Conservation (phyloP, 2,329 filamentous ascomycete species). For the Sclerotiophoma versabilis region DNA sequence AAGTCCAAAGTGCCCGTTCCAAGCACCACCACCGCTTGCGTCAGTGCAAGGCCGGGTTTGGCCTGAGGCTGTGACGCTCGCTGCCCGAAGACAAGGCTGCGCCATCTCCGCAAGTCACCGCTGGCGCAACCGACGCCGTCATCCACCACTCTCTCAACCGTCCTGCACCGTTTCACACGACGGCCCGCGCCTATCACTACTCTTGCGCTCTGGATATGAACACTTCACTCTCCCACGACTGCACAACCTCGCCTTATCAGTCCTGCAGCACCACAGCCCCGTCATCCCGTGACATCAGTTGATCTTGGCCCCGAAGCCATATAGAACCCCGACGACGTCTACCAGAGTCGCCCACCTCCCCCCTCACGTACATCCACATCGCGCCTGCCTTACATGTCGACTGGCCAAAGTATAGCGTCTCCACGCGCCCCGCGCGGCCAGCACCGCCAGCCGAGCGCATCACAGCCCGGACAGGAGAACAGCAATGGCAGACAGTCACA, state of each 20-base stretch:
- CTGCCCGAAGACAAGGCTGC: slow-evolving; percentile 25
- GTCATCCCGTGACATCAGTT: slow-evolving; percentile 31
- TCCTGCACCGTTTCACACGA: slow-evolving; percentile 18
- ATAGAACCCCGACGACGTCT: slow-evolving; percentile 36
- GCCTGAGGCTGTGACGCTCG: slow-evolving; percentile 20
- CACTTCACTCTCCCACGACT: slow-evolving; percentile 36
- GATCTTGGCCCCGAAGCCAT: slow-evolving; percentile 25
- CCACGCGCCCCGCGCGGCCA: slow-evolving; percentile 44
- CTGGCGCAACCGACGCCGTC: slow-evolving; percentile 9
- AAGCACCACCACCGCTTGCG: slow-evolving; percentile 9
- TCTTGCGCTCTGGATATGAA: slow-evolving; percentile 44
- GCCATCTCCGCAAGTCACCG: slow-evolving; percentile 33
- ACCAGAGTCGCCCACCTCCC: slow-evolving; percentile 26
- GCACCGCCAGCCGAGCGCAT: slow-evolving; percentile 38
- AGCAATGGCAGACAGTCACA: slow-evolving; percentile 37
- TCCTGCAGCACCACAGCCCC: slow-evolving; percentile 28
- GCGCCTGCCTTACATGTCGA: slow-evolving; percentile 41
- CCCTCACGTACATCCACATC: not conserved
- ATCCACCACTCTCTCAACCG: slow-evolving; percentile 19
- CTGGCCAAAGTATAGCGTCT: slow-evolving; percentile 40
- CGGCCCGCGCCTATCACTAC: slow-evolving; percentile 34
- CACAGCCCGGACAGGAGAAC: slow-evolving; percentile 30
- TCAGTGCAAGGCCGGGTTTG: slow-evolving; percentile 11
- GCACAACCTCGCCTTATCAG: slow-evolving; percentile 29
- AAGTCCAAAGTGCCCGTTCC: not conserved